Base-by-base conservation (phyloP, 2,329 filamentous ascomycete species). In the Trichoderma sp. region DNA sequence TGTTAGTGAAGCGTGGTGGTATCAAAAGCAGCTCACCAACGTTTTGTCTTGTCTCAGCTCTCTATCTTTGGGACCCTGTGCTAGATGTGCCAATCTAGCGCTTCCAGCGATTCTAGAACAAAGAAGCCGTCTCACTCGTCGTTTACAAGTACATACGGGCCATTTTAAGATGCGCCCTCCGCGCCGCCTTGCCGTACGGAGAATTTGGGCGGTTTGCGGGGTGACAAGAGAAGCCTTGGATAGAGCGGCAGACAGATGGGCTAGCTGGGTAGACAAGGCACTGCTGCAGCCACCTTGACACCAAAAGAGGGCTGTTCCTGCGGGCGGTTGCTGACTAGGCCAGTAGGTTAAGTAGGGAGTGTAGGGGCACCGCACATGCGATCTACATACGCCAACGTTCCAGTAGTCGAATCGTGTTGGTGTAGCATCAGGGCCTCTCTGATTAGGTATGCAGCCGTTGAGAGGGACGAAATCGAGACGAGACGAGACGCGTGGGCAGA, bases 161-260 rank as follows among this genome's bases (percentile, higher is more conserved):
- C 53, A 56, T 67, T 57, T 26, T 26, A 68, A 32, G 56, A 68
- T 30, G 56, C 65, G 53, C 56, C 56, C 65, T 68, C 65, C 53
- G 56, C 36, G 65, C 65, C 65, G 65, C 56, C 56, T 60, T 68
- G 34, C 65, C 65, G 53, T 60, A 60, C 56, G 36, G 65, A 56
- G 60, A 56, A 68, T 60, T 68, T 68, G 60, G 65, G 65, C 47
- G 65, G 53, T 68, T 58, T 68, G 65, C 53, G 65, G 65, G 65
- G 65, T 60, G 65, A 60, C 18, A 32, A 58, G 65, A 43, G 21
- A n/a, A n/a, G 28, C 53, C 53, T 60, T 68, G 24, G 56, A 60
- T 11, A 60, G 56, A 60, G 65, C 65, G 65, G 56, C 36, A 68
- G 56, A 36, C 6, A 60, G 26, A 26, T 32, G 28, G 36, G 30